Base-by-base conservation (phyloP, 495 filamentous ascomycete species). In the Aspergillus campestris region DNA sequence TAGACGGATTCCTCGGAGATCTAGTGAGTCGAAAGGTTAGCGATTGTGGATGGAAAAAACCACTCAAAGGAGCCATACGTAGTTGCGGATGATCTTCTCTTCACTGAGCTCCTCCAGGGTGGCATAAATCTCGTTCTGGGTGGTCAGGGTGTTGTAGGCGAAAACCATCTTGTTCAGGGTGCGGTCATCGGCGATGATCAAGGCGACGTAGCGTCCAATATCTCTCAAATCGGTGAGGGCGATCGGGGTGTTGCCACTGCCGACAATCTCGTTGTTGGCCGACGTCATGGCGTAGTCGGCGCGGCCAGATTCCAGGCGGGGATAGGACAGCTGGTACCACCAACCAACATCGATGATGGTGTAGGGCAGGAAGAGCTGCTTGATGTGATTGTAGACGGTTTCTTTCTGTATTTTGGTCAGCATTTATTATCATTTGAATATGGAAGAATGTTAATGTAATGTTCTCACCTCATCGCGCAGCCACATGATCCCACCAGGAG, bases 281-380 rank as follows among this genome's bases (percentile, higher is more conserved):
- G 60, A 53, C 3, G 58, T 65, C 59, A 76, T 66, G 36, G 67
- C 74, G 49, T 78, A 71, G 53, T 80, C 75, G 28, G 70, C 62
- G 39, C 65, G 65, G 7, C 78, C 78, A 14, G 73, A 78, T n/a
- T 69, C 61, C 11, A 81, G 56, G 12, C 59, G 53, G 6, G 71
- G 75, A 47, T 73, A 71, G 5, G 67, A 60, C 38, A 78, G 56
- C 54, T 79, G 73, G 58, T 75, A 74, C 78, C 78, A 82, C 66
- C 67, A 80, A 38, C 79, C 79, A 35, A 79, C 69, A 50, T 81
- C 77, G 51, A 82, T 72, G 56, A 80, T 71, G 18, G 78, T 82
- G 62, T 79, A 82, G 24, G 76, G 74, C 24, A 81, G 61, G 42
- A 58, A 52, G 15, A 75, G 54, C 48, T 69, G 64, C 56, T 70